Evolutionary conservation across 495 filamentous ascomycete genomes (phyloP), one percentile per base, ranked within the genome.

Genomic region (Letharia lupina): DNA sequence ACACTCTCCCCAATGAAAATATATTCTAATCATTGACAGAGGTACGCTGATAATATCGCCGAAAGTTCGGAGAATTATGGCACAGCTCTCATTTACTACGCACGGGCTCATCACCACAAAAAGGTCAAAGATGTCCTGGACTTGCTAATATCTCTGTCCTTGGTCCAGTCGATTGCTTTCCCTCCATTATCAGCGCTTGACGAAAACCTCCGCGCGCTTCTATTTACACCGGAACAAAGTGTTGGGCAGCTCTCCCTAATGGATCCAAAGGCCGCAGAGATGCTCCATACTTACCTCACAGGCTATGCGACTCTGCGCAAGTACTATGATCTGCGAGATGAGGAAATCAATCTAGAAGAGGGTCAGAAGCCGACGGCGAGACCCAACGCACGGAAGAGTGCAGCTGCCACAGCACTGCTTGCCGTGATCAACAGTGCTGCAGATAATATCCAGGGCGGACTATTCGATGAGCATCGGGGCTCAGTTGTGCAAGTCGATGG

Each of bases 291-390:
- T 66, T 86, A 91, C 72, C 83, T 96, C n/a, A 91, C 88, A 72
- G 93, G 93, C 44, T 97, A 96, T 70, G 93, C 91, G 44, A 92
- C 89, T 1, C 79, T 97, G 9, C 85, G 92, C 20, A 87, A 87
- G 68, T 96, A 92, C 77, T 97, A 95, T 74, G 87, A 92, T 69
- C 83, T 91, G 48, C 86, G 93, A 58, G 92, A 97, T 68, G 82
- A 87, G 67, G 81, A 82, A 15, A 65, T 83, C 2, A 68, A 70
- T 31, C 67, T 77, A 8, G 40, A 73, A 59, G 71, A 77, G 13
- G 78, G 79, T n/a, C 70, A 79, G 66, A 74, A 69, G n/a, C 75
- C 77, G 3, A 75, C 74, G 20, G 74, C 78, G 69, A 77, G 78
- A 63, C 77, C 80, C 20, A 68, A 83, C 39, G 78, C 83, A 5